phyloP scores from a whole-genome alignment of 2,329 filamentous ascomycete genomes.

The Myrmaecium sp. region DNA sequence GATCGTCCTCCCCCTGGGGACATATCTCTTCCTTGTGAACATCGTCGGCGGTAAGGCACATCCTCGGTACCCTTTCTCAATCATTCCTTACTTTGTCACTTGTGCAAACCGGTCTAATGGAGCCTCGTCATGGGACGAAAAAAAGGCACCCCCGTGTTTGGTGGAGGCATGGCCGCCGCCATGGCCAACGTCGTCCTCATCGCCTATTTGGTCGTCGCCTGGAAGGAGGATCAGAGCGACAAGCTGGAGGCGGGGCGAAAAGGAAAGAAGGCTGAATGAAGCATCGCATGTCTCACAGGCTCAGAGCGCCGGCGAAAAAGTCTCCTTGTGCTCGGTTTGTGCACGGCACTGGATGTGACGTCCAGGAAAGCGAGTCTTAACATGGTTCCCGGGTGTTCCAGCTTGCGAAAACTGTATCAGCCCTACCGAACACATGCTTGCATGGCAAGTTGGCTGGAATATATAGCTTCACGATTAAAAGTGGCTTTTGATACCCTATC shows the following conservation, averaged over 20 bases:
- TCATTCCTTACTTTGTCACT: constrained; percentile 1
- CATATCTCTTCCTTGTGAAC: constrained; percentile 71
- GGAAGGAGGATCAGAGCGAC: constrained; percentile 60
- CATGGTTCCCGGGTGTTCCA: too few relatives aligned
- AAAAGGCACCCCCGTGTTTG: constrained; percentile 72
- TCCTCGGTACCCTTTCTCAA: constrained; percentile 1
- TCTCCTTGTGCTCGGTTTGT: too few relatives aligned
- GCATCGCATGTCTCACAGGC: too few relatives aligned
- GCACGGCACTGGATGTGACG: too few relatives aligned
- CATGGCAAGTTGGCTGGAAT: too few relatives aligned
- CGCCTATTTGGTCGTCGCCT: constrained; percentile 79
- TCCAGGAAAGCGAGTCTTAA: too few relatives aligned
- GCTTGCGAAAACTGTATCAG: too few relatives aligned
- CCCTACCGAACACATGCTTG: too few relatives aligned
- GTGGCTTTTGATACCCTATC: too few relatives aligned
- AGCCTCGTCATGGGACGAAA: neutral
- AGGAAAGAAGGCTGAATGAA: constrained; percentile 20
- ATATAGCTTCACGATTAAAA: too few relatives aligned
- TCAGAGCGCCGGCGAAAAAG: too few relatives aligned
- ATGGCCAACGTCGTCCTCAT: constrained; percentile 85
- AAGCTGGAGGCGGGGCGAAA: constrained; percentile 28
- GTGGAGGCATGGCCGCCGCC: constrained; percentile 69
- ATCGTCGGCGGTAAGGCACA: constrained; percentile 53
- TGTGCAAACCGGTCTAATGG: neutral
- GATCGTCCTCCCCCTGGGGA: constrained; percentile 71